Evolutionary conservation across 371 early-diverging fungal species (phyloP), one percentile per base, ranked within the genome.

Genomic region (Fennellomyces sp.): DNA sequence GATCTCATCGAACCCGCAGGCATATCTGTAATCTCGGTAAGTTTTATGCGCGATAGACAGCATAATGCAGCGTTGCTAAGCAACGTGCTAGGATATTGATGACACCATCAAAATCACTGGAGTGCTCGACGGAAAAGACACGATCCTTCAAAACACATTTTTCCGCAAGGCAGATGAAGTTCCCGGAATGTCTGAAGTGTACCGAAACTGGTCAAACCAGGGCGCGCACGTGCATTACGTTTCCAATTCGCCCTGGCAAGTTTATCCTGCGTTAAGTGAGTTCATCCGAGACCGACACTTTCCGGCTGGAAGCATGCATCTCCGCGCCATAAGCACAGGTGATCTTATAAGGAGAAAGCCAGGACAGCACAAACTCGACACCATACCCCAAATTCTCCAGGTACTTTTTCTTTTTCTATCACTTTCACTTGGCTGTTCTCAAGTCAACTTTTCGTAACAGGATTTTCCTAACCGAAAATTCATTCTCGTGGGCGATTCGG

Each of bases 401-500:
- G 70, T 65, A 65, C 11, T 31, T 42, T 5, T 26, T 23, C 25
- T 25, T 48, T 0, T 48, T 26, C 12, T 19, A 17, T 23, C 12
- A n/a, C 15, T 5, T 58, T 1, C 49, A 4, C 3, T 38, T 2
- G 12, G 27, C 28, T 19, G 19, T 36, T 21, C 2, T 7, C 47
- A 49, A 7, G 12, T n/a, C n/a, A n/a, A n/a, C n/a, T n/a, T n/a
- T n/a, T n/a, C 30, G 3, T 30, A 11, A 7, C 17, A 66, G 57
- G 68, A 68, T 39, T 68, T 88, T 42, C 88, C 88, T 3, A 52
- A 77, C 23, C 80, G 88, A 25, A 83, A 85, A 61, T 88, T 88
- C 63, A 81, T 90, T 55, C 74, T 89, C 11, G 75, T 90, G 17
- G 88, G 89, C 23, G 90, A 90, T 60, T 81, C 85, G 33, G 90